Evolutionary conservation across 2,329 filamentous ascomycete species (phyloP).

Genomic region (Dothistroma pini): DNA sequence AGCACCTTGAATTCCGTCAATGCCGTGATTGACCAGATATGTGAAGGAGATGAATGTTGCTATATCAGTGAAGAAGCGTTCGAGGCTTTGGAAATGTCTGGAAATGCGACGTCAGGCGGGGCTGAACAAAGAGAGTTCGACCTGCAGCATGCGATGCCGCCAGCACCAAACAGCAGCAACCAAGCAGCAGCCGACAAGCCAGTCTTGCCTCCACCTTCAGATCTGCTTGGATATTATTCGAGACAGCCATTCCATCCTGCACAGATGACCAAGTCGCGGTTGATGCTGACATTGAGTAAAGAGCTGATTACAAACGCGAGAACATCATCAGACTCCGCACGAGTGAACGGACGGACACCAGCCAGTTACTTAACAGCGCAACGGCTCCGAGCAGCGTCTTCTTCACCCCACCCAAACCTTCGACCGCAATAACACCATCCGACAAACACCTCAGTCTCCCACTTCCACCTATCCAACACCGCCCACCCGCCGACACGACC

Average conservation of each 20-base stretch:
- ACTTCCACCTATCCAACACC: slow-evolving; percentile 4
- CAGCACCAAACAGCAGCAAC: slow-evolving; percentile 2
- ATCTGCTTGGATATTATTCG: neutral
- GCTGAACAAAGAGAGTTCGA: slow-evolving; percentile 3
- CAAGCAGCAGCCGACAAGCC: neutral
- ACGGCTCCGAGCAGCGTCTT: neutral
- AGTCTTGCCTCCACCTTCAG: neutral
- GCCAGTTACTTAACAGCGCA: neutral
- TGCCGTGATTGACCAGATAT: neutral
- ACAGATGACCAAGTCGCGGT: neutral
- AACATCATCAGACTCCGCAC: neutral
- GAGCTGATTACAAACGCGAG: neutral
- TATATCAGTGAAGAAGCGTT: neutral
- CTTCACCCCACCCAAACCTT: neutral
- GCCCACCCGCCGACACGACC: slow-evolving; percentile 8
- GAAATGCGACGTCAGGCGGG: neutral
- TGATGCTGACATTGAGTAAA: neutral
- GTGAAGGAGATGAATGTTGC: neutral
- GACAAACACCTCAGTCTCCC: neutral
- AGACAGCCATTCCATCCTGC: neutral
- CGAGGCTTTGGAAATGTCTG: neutral
- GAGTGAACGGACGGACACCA: neutral
- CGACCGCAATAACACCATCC: neutral
- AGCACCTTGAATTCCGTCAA: neutral
- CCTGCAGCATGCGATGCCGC: slow-evolving; percentile 2